phyloP scores from a whole-genome alignment of 495 filamentous ascomycete genomes.

The Penicillium malachiteum region DNA sequence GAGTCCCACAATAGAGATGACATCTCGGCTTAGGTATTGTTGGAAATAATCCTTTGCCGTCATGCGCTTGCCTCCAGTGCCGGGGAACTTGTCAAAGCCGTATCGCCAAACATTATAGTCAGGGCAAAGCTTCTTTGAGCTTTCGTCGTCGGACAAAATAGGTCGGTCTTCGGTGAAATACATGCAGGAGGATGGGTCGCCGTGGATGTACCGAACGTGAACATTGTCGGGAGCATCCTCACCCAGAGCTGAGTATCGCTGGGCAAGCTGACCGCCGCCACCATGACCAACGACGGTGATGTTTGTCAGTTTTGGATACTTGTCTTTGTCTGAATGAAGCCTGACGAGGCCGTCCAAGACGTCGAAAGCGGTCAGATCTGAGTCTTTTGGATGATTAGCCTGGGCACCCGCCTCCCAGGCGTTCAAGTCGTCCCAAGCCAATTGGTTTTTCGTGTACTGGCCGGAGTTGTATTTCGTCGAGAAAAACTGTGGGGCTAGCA shows the following conservation, averaged over 20 bases:
- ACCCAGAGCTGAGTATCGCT: slow-evolving; percentile 15
- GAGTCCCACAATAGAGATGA: slow-evolving; percentile 15
- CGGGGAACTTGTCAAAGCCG: slow-evolving; percentile 18
- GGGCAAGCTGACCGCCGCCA: slow-evolving; percentile 18
- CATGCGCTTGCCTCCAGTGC: slow-evolving; percentile 7
- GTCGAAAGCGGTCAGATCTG: slow-evolving; percentile 16
- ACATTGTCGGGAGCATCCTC: slow-evolving; percentile 15
- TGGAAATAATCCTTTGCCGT: slow-evolving; percentile 18
- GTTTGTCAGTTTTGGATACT: slow-evolving; percentile 13
- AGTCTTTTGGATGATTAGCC: slow-evolving; percentile 12
- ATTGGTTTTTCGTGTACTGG: slow-evolving; percentile 13
- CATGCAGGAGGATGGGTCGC: slow-evolving; percentile 18
- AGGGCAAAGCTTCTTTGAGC: slow-evolving; percentile 4
- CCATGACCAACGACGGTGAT: slow-evolving; percentile 18
- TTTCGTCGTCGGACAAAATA: slow-evolving; percentile 5
- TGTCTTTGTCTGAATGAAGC: slow-evolving; percentile 15
- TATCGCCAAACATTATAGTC: slow-evolving; percentile 16
- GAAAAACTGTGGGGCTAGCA: slow-evolving; percentile 19
- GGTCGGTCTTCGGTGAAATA: slow-evolving; percentile 18
- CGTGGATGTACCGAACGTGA: slow-evolving; percentile 21
- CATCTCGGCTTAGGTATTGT: slow-evolving; percentile 16
- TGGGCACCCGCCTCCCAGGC: slow-evolving; percentile 18
- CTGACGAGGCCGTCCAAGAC: slow-evolving; percentile 18
- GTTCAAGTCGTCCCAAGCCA: slow-evolving; percentile 20
- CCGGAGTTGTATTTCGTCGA: slow-evolving; percentile 17